phyloP scores from a whole-genome alignment of 2,329 filamentous ascomycete species.

The Dothiorella sarmentorum region DNA sequence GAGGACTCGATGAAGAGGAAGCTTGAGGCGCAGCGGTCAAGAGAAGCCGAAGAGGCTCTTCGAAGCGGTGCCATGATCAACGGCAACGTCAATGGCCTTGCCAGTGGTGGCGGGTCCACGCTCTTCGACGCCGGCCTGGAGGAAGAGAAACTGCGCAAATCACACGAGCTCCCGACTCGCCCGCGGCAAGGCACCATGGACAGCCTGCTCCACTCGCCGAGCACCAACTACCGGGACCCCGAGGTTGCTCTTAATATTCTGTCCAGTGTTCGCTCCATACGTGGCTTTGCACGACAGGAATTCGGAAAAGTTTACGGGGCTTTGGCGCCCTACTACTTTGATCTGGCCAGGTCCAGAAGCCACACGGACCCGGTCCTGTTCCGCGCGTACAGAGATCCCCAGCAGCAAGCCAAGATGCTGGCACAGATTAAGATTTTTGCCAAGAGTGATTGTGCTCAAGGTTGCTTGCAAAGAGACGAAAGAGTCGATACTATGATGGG shows the following conservation, averaged over 20 bases:
- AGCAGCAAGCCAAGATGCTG: conserved; percentile 86
- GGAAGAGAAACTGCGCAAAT: conserved; percentile 55
- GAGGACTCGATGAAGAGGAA: conserved; percentile 62
- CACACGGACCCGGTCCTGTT: conserved; percentile 83
- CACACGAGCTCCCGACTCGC: conserved; percentile 22
- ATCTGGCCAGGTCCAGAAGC: conserved; percentile 68
- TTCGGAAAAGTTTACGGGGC: conserved; percentile 90
- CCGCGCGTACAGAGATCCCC: conserved; percentile 79
- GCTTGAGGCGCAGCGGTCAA: conserved; percentile 54
- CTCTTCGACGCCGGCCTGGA: conserved; percentile 72
- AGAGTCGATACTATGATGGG: conserved; percentile 70
- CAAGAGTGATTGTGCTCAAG: conserved; percentile 74
- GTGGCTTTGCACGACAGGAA: conserved; percentile 82
- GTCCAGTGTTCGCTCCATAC: conserved; percentile 68
- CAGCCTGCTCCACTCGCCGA: conserved; percentile 63
- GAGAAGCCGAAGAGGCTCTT: conserved; percentile 39
- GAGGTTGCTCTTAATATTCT: conserved; percentile 67
- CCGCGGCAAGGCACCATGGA: conserved; percentile 38
- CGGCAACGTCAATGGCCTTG: conserved; percentile 35
- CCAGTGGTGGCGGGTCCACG: conserved; percentile 45
- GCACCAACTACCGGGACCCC: conserved; percentile 48
- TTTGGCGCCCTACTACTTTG: conserved; percentile 81
- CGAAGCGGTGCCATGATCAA: conserved; percentile 33
- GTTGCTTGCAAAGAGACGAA: conserved; percentile 67
- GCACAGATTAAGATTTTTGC: conserved; percentile 75